These are phyloP conservation scores for Stellera chamaejasme DNA, from an alignment of 345 rosid genomes.

Conservation along the genomic window DNA sequence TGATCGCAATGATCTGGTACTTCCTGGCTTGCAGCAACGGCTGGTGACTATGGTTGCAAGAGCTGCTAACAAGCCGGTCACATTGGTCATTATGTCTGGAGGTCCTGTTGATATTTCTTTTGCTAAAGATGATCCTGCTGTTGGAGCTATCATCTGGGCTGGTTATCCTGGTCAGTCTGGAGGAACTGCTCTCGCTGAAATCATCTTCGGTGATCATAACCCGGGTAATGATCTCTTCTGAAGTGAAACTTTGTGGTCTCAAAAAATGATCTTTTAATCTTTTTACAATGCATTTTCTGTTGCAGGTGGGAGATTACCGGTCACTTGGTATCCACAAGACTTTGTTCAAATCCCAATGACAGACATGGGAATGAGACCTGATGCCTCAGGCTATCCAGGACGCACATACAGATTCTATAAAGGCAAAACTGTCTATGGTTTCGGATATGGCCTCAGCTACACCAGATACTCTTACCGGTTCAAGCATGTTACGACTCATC, in stretches of 20 bases:
- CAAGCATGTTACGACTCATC: slow-evolving; percentile 15
- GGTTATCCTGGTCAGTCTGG: slow-evolving; percentile 96
- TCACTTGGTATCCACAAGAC: slow-evolving; percentile 83
- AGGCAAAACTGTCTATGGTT: slow-evolving; percentile 54
- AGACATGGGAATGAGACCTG: slow-evolving; percentile 81
- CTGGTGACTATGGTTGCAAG: slow-evolving; percentile 50
- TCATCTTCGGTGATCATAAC: slow-evolving; percentile 83
- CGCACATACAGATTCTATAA: slow-evolving; percentile 78
- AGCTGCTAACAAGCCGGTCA: slow-evolving; percentile 58
- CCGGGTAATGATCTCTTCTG: slow-evolving; percentile 47
- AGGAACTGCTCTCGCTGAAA: slow-evolving; percentile 69
- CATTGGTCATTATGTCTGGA: slow-evolving; percentile 68
- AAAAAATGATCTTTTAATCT: background rate
- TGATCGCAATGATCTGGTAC: slow-evolving; percentile 59
- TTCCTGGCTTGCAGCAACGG: slow-evolving; percentile 72
- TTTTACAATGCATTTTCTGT: background rate
- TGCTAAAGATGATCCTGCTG: slow-evolving; percentile 40
- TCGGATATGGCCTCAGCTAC: slow-evolving; percentile 81
- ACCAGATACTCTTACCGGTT: slow-evolving; percentile 50
- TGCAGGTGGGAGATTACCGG: slow-evolving; percentile 82
- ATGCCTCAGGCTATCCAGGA: slow-evolving; percentile 61
- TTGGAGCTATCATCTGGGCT: slow-evolving; percentile 85
- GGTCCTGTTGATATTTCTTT: slow-evolving; percentile 79
- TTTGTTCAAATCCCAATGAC: slow-evolving; percentile 67
- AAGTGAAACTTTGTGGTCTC: background rate